These are phyloP conservation scores for Cercospora zeina DNA, from an alignment of 2,329 filamentous ascomycete genomes.

Conservation along the genomic window DNA sequence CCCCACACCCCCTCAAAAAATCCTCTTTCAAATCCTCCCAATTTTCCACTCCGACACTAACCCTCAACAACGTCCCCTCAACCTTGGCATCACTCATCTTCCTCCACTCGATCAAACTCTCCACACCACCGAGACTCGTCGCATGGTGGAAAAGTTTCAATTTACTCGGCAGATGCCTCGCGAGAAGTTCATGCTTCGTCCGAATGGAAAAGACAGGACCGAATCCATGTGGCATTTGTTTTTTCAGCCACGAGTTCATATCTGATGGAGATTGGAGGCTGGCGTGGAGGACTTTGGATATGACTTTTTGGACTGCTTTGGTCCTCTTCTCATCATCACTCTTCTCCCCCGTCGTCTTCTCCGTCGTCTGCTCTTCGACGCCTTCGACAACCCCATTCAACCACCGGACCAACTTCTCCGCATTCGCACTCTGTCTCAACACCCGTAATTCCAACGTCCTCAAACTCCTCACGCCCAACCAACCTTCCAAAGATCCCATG, in stretches of 20 bases:
- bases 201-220: slow-evolving; percentile 83
- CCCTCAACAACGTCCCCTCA: slow-evolving; percentile 69
- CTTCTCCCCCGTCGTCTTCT: too few species aligned
- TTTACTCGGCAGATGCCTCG: slow-evolving; percentile 72
- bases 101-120: slow-evolving; percentile 95
- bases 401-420: slow-evolving; percentile 70
- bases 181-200: slow-evolving; percentile 61
- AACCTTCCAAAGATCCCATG: slow-evolving; percentile 86
- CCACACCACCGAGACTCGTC: slow-evolving; percentile 88
- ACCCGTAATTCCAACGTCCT: slow-evolving; percentile 85
- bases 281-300: slow-evolving; percentile 71
- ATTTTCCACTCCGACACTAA: slow-evolving; percentile 85
- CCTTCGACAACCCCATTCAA: slow-evolving; percentile 56
- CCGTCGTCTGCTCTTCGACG: slow-evolving; percentile 31
- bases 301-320: slow-evolving; percentile 53
- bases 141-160: slow-evolving; percentile 87
- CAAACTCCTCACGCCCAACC: slow-evolving; percentile 84
- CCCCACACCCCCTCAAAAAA: slow-evolving; percentile 65
- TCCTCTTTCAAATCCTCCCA: slow-evolving; percentile 82
- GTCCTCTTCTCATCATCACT: slow-evolving; percentile 30
- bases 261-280: slow-evolving; percentile 69
- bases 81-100: slow-evolving; percentile 78
- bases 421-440: slow-evolving; percentile 70
- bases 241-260: slow-evolving; percentile 67
- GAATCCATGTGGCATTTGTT: slow-evolving; percentile 89